phyloP scores from a whole-genome alignment of 164 flowering plant species.

The Nymphaea thermarum region DNA sequence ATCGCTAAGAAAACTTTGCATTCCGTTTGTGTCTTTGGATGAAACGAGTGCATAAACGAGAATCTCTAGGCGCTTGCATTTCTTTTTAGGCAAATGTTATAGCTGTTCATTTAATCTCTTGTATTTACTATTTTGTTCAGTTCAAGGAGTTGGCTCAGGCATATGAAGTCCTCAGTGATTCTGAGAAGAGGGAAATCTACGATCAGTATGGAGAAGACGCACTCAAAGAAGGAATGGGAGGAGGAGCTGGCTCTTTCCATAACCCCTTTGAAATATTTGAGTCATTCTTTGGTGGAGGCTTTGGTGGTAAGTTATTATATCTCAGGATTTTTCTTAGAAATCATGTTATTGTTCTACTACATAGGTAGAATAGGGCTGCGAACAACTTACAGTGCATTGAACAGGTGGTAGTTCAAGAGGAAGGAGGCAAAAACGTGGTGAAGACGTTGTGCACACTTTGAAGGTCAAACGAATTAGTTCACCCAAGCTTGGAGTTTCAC shows the following conservation, averaged over 20 bases:
- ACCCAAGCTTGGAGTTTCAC: no score
- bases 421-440: slow-evolving; percentile 49
- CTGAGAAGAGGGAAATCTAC: slow-evolving; percentile 52
- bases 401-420: slow-evolving; percentile 36
- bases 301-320: slow-evolving; percentile 18
- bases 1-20: background rate
- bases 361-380: background rate
- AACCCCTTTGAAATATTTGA: slow-evolving; percentile 57
- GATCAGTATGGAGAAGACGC: slow-evolving; percentile 72
- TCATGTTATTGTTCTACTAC: background rate
- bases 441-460: slow-evolving; percentile 49
- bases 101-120: background rate
- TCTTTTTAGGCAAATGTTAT: no score
- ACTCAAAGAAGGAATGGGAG: slow-evolving; percentile 59
- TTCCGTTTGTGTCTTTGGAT: no score
- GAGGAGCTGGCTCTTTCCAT: slow-evolving; percentile 30
- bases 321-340: background rate
- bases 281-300: slow-evolving; percentile 43
- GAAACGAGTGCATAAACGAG: no score
- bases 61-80: no score
- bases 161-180: slow-evolving; percentile 54
- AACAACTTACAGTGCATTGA: background rate
- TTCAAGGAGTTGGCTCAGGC: slow-evolving; percentile 63
- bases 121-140: slow-evolving; percentile 10
- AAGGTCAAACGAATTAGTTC: slow-evolving; percentile 16